Evolutionary conservation across 2,329 filamentous ascomycete species (phyloP), one percentile per base, ranked within the genome.

Genomic region (Colletotrichum ledebouriae): DNA sequence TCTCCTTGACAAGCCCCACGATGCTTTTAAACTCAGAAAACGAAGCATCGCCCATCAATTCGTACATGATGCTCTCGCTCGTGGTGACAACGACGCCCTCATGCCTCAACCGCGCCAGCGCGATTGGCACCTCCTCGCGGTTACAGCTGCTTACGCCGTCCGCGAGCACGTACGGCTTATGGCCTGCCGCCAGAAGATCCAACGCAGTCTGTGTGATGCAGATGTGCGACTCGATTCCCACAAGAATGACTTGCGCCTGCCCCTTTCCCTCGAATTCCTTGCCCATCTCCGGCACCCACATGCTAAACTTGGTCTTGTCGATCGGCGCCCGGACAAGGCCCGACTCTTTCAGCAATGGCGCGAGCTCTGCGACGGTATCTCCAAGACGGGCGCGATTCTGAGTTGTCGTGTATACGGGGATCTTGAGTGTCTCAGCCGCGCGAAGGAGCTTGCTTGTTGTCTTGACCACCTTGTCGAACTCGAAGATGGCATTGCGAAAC

Each of bases 141-240:
- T 98, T 97, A 78, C 92, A 94, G 80, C 92, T 95, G 76, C 92
- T 94, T 47, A 98, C 94, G 37, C 89, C 95, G 79, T 98, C 95
- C 59, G 94, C 93, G 37, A 98, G 84, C 44, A 98, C 83, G 78
- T 97, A 97, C 6, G 98, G 95, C 60, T 84, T 84, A 79, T 97
- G 93, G 1, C 94, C 94, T 1, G 86, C 85, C 22, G 84, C 83
- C 49, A 96, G 82, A 56, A 97, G 82, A 81, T 98, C 95, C 47
- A 98, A 85, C 15, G 93, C 89, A 47, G 95, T 98, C 85, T 98
- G 95, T 69, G 93, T 94, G 34, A 98, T 90, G 83, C 95, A 98
- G 77, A 98, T 96, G 81, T 98, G 95, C 46, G 89, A 88, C 81
- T 98, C 95, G 76, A 98, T 97, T 42, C 95, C 95, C 15, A 97